Conservation (phyloP, 164 flowering plant genomes). For the Tetracentron sinense region DNA sequence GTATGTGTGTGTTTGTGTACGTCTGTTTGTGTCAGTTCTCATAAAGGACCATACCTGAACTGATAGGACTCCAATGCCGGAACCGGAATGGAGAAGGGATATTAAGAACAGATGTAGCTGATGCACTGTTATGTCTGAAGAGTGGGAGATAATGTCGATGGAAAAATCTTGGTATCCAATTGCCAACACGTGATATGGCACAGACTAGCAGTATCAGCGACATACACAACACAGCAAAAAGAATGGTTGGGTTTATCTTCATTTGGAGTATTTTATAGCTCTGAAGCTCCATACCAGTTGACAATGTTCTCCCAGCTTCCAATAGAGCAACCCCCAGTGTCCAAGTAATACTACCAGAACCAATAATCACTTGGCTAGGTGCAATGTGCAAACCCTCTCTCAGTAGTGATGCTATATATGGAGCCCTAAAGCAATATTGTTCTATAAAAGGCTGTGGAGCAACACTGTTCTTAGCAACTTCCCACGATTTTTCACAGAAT, state of each 20-base stretch:
- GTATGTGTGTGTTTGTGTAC: too few species aligned
- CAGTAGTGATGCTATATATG: conserved; percentile 72
- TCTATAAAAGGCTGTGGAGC: conserved; percentile 91
- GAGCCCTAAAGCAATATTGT: conserved; percentile 97
- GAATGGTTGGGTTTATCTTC: conserved; percentile 53
- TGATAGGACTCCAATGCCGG: conserved; percentile 88
- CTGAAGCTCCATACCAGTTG: conserved; percentile 35
- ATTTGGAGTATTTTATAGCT: conserved; percentile 42
- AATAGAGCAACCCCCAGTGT: conserved; percentile 90
- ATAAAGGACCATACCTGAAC: conserved; percentile 41
- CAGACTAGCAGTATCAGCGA: conserved; percentile 57
- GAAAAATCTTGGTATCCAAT: conserved; percentile 55
- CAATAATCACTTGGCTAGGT: conserved; percentile 61
- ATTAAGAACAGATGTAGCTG: conserved; percentile 57
- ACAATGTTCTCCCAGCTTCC: conserved; percentile 68
- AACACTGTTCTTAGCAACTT: conserved; percentile 77
- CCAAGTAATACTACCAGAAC: conserved; percentile 98
- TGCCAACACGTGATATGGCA: conserved; percentile 57
- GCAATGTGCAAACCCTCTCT: conserved; percentile 89
- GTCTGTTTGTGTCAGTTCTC: too few species aligned
- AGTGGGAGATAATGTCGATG: conserved; percentile 68
- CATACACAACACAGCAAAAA: conserved; percentile 40
- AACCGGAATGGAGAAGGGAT: conserved; percentile 68
- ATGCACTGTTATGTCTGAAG: conserved; percentile 55
- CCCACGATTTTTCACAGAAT: conserved; percentile 82